These are phyloP conservation scores for Trichopus zeylanicus DNA, from an alignment of 116 monocot genomes.

Conservation along the genomic window DNA sequence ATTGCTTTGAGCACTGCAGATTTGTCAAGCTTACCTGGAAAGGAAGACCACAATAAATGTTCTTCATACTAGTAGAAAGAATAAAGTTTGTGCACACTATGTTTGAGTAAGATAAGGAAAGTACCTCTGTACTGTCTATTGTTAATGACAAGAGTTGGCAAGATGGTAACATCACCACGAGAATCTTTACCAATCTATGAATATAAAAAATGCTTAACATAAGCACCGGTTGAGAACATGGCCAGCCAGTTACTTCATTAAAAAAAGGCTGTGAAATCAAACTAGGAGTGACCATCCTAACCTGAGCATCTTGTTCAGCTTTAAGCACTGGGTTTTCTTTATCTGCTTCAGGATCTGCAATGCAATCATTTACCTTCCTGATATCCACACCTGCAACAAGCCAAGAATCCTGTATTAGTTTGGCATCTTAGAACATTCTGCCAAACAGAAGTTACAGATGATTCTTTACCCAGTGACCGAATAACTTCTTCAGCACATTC, in stretches of 20 bases:
- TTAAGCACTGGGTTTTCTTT: slow-evolving; percentile 85
- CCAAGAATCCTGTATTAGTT: not conserved
- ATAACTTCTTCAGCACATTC: slow-evolving; percentile 83
- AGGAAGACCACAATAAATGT: slow-evolving; percentile 1
- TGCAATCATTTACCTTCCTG: slow-evolving; percentile 67
- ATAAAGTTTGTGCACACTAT: slow-evolving; percentile 3
- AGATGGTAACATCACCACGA: slow-evolving; percentile 82
- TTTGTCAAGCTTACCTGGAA: slow-evolving; percentile 86
- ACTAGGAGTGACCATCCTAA: slow-evolving; percentile 15
- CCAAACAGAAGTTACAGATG: too few species aligned
- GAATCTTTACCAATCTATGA: slow-evolving; percentile 78
- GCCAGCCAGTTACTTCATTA: too few species aligned
- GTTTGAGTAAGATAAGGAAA: not conserved
- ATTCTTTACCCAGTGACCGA: slow-evolving; percentile 51
- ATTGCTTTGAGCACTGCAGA: slow-evolving; percentile 90
- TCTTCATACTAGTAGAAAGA: not conserved
- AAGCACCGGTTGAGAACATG: too few species aligned
- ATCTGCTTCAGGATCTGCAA: slow-evolving; percentile 83
- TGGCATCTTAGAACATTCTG: not conserved
- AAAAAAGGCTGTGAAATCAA: not conserved
- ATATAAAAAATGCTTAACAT: not conserved
- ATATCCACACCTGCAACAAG: slow-evolving; percentile 61
- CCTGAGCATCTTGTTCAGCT: slow-evolving; percentile 97
- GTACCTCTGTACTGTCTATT: slow-evolving; percentile 75
- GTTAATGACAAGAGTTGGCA: slow-evolving; percentile 85